phyloP scores from a whole-genome alignment of 768 basidiomycete genomes.

The Wakefieldia striispora region DNA sequence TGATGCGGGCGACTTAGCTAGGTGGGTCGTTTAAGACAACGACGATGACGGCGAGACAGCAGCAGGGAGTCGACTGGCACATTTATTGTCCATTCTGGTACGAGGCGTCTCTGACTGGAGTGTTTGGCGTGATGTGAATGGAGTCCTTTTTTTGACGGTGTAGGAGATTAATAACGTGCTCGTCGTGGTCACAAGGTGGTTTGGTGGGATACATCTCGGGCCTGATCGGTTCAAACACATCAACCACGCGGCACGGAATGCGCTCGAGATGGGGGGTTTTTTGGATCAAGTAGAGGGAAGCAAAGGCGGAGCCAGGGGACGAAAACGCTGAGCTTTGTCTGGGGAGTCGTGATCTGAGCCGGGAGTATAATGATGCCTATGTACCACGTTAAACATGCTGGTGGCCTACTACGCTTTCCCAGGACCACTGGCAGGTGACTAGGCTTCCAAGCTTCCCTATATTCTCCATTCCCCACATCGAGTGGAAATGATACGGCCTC shows the following conservation, averaged over 20 bases:
- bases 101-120: slow-evolving; percentile 15
- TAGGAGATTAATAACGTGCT: slow-evolving; percentile 83
- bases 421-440: slow-evolving; percentile 5
- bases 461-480: neutral
- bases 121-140: neutral
- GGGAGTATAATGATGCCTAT: neutral
- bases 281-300: slow-evolving; percentile 49
- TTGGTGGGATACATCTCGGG: slow-evolving; percentile 88
- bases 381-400: no score
- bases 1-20: neutral
- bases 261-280: slow-evolving; percentile 85
- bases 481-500: slow-evolving; percentile 13
- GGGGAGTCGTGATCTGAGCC: neutral
- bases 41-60: slow-evolving; percentile 95
- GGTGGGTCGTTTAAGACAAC: slow-evolving; percentile 57
- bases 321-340: slow-evolving; percentile 22
- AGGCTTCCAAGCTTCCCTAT: neutral
- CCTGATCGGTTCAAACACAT: slow-evolving; percentile 91
- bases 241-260: slow-evolving; percentile 91
- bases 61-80: slow-evolving; percentile 86
- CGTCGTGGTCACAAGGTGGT: slow-evolving; percentile 91
- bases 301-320: slow-evolving; percentile 22
- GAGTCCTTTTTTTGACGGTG: neutral
- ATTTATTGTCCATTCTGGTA: slow-evolving; percentile 86
- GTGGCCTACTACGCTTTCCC: neutral